Evolutionary conservation across 2,329 filamentous ascomycete genomes (phyloP).

Genomic region (Fusarium pilosicola): DNA sequence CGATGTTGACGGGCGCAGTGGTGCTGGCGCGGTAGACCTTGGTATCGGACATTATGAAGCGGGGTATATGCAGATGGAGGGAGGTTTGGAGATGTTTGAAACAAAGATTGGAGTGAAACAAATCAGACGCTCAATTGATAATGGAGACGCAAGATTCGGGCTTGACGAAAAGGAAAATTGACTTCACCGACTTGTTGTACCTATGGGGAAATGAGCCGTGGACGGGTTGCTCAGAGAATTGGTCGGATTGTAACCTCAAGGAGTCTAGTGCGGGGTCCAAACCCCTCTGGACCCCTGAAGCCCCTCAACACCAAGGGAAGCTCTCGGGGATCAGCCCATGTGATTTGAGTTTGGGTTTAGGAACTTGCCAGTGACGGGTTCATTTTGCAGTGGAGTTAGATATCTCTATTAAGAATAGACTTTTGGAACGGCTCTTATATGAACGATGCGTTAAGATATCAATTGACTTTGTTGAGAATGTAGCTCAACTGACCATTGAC

Average conservation of each 20-base stretch:
- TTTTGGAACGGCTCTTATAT: neutral
- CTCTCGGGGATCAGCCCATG: constrained; percentile 5
- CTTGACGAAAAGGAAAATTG: constrained; percentile 8
- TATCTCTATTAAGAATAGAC: neutral
- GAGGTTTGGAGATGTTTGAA: neutral
- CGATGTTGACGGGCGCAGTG: constrained; percentile 97
- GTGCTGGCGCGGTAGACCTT: constrained; percentile 91
- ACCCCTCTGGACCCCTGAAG: constrained; percentile 36
- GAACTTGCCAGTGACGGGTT: neutral
- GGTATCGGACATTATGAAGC: constrained; percentile 56
- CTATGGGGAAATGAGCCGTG: constrained; percentile 40
- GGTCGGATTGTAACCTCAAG: constrained; percentile 24
- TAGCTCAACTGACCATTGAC: too few relatives aligned
- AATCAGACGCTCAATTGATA: constrained; percentile 6
- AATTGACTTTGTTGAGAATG: neutral
- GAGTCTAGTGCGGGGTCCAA: constrained; percentile 43
- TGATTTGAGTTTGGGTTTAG: neutral
- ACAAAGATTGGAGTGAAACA: neutral
- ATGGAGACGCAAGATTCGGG: neutral
- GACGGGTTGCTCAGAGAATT: constrained; percentile 17
- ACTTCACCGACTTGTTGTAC: constrained; percentile 44
- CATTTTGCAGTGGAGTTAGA: neutral
- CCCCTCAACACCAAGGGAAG: constrained; percentile 36
- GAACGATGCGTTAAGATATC: neutral
- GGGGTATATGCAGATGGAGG: constrained; percentile 2